Evolutionary conservation across 2,329 filamentous ascomycete genomes (phyloP).

Genomic region (Catunica adiposa): DNA sequence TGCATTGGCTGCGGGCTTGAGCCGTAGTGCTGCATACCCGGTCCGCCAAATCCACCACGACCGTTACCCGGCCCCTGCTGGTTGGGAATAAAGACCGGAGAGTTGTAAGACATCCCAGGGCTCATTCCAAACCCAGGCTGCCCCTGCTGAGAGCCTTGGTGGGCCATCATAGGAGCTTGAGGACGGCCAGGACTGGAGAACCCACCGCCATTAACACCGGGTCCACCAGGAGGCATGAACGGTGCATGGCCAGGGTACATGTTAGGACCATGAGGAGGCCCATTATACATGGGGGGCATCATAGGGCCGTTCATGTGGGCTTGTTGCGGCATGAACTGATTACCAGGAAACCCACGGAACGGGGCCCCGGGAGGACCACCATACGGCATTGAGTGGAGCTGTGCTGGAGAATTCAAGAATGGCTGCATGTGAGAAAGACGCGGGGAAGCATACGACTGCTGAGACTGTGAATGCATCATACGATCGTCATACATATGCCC

Average conservation of each 20-base stretch:
- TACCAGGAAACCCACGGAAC: conserved; percentile 55
- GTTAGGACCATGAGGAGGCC: conserved; percentile 48
- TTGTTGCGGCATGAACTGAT: conserved; percentile 50
- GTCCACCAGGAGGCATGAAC: conserved; percentile 44
- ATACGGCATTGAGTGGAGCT: conserved; percentile 55
- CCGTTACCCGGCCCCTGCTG: conserved; percentile 50
- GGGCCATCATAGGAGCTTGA: conserved; percentile 77
- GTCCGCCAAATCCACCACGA: conserved; percentile 39
- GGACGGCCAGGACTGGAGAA: conserved; percentile 79
- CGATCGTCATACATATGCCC: conserved; percentile 50
- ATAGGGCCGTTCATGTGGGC: conserved; percentile 59
- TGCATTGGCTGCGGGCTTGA: conserved; percentile 50
- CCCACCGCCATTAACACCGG: conserved; percentile 43
- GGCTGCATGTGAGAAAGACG: conserved; percentile 55
- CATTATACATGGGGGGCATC: conserved; percentile 70
- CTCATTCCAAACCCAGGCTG: conserved; percentile 65
- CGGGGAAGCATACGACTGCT: conserved; percentile 73
- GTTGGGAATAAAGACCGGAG: conserved; percentile 49
- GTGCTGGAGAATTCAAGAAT: conserved; percentile 50
- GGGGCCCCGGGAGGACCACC: conserved; percentile 50
- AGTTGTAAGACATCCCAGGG: conserved; percentile 56
- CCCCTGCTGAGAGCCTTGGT: conserved; percentile 84
- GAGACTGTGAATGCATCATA: conserved; percentile 75
- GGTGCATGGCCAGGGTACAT: conserved; percentile 47
- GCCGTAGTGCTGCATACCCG: conserved; percentile 44